Base-by-base conservation (phyloP, 1,284 basidiomycete species). In the Tylopilus sp. region DNA sequence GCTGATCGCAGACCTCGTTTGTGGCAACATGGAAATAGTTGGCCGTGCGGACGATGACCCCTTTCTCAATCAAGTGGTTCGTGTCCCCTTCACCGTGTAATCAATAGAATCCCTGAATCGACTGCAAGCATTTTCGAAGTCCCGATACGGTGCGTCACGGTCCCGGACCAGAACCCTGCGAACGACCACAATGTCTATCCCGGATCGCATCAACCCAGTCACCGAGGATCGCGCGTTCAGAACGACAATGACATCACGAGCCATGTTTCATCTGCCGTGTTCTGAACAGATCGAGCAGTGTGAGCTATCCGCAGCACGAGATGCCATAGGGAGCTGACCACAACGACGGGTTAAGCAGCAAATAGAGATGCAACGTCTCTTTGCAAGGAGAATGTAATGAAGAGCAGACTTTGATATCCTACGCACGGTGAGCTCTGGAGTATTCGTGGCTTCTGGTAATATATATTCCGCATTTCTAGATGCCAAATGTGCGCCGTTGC, bases 201-300 rank as follows among this genome's bases (percentile, higher is more conserved):
- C 40, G 15, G 59, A 65, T 40, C 72, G 81, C 47, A 61, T 63
- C 13, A 65, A 71, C 2, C 70, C 84, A 40, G 81, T 84, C 46
- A 55, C 62, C 6, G 66, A 74, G 41, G 83, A 84, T 59, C 72
- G 75, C 34, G 65, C 71, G 12, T 62, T 70, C 3, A 73, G 77
- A 40, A 59, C 62, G 77, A 79, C 54, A 52, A 61, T 37, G 53
- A 55, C 34, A 33, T 36, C 34, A 41, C 50, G 3, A 41, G 31
- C 15, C 45, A n/a, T 28, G 63, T 72, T 21, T 72, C 76, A 5
- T 56, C 65, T 2, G 61, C 67, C 2, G 81, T 83, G 61, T 53
- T 61, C 15, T 65, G 18, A 5, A 18, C 34, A 19, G 34, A 35
- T 18, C 18, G 11, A 12, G 18, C 19, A 4, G 18, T 35, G 18